phyloP scores from a whole-genome alignment of 106 monocot genomes.

The Triglochin maritima region DNA sequence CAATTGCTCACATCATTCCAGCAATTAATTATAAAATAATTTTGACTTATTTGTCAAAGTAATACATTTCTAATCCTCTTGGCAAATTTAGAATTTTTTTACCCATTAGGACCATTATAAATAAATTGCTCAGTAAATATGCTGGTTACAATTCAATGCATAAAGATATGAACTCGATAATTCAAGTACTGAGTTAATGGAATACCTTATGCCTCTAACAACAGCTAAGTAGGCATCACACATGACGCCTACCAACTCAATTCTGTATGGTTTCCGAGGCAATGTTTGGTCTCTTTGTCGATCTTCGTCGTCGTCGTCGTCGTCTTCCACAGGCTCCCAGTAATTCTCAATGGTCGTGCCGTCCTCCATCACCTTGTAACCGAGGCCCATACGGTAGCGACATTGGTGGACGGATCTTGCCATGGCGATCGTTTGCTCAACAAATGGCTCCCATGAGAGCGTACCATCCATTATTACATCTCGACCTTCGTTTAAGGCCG shows the following conservation, averaged over 20 bases:
- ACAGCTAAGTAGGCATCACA: slow-evolving; percentile 92
- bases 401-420: slow-evolving; percentile 53
- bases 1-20: background rate
- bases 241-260: slow-evolving; percentile 84
- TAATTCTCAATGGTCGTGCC: slow-evolving; percentile 53
- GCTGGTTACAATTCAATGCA: too few relatives aligned
- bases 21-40: too few relatives aligned
- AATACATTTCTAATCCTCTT: too few relatives aligned
- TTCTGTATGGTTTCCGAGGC: slow-evolving; percentile 73
- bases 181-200: background rate
- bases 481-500: slow-evolving; percentile 85
- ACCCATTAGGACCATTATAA: too few relatives aligned
- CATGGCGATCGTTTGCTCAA: slow-evolving; percentile 82
- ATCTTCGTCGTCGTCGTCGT: background rate
- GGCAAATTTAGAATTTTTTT: too few relatives aligned
- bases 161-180: background rate
- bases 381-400: slow-evolving; percentile 76
- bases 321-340: slow-evolving; percentile 54
- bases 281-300: background rate
- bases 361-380: slow-evolving; percentile 54
- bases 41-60: too few relatives aligned
- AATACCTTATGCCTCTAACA: slow-evolving; percentile 83
- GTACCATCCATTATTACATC: slow-evolving; percentile 96
- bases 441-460: slow-evolving; percentile 90
- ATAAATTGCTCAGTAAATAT: too few relatives aligned